phyloP scores from a whole-genome alignment of 331 rosid genomes.

The Malus hybrid region DNA sequence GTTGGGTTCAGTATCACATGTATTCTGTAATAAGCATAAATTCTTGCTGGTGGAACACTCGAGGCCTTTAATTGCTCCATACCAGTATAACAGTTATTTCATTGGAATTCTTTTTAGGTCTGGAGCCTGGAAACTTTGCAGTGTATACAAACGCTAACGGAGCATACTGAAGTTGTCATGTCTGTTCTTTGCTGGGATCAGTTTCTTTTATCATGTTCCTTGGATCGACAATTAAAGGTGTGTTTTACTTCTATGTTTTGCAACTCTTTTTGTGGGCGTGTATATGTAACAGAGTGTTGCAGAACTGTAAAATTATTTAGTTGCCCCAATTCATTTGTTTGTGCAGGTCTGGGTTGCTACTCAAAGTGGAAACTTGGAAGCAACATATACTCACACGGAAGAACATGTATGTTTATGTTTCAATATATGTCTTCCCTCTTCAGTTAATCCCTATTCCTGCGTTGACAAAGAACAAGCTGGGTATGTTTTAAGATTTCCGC shows the following conservation, averaged over 20 bases:
- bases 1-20: conserved; percentile 10
- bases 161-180: conserved; percentile 92
- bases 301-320: not conserved
- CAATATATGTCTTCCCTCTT: not conserved
- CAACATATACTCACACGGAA: conserved; percentile 71
- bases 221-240: conserved; percentile 89
- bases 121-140: conserved; percentile 92
- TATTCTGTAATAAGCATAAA: not conserved
- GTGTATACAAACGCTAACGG: conserved; percentile 82
- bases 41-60: not conserved
- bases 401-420: conserved; percentile 55
- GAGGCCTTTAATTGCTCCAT: not conserved
- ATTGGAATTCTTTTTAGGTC: conserved; percentile 38
- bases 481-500: not conserved
- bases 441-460: not conserved
- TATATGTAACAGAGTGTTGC: not conserved
- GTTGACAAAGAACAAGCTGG: not conserved
- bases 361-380: conserved; percentile 91
- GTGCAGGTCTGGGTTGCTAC: conserved; percentile 86
- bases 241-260: not conserved
- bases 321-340: conserved; percentile 5
- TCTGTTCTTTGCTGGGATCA: conserved; percentile 98
- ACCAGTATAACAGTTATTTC: not conserved
- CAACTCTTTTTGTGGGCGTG: not conserved
- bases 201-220: conserved; percentile 81